Conservation (phyloP, 257 asterid species). For the Solanum bulbocastanum region DNA sequence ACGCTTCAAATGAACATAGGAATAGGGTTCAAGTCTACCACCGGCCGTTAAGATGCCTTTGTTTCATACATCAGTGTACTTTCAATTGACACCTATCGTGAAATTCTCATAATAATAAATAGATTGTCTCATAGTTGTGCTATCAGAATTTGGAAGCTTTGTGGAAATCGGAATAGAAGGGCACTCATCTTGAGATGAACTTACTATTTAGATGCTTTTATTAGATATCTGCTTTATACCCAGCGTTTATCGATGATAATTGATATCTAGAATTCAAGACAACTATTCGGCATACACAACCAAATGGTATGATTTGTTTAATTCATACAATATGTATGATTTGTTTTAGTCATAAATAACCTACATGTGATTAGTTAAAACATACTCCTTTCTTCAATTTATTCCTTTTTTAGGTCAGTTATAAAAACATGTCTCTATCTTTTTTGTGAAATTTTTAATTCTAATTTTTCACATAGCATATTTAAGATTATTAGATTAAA, state of each 20-base stretch:
- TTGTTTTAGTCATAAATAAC: neutral
- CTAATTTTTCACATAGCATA: neutral
- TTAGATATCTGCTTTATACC: too few relatives aligned
- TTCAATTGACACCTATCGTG: neutral
- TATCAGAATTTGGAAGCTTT: neutral
- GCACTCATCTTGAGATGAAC: too few relatives aligned
- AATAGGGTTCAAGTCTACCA: neutral
- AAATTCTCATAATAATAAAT: too few relatives aligned
- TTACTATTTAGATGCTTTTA: too few relatives aligned
- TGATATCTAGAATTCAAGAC: too few relatives aligned
- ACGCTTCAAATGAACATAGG: neutral
- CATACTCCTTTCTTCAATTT: neutral
- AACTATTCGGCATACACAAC: neutral
- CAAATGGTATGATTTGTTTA: neutral
- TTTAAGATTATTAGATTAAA: neutral
- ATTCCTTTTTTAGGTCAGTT: neutral
- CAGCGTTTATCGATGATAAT: too few relatives aligned
- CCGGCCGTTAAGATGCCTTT: neutral
- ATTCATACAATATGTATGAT: neutral
- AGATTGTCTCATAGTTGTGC: neutral
- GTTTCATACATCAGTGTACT: too few relatives aligned
- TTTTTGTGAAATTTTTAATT: neutral
- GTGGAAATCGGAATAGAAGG: too few relatives aligned
- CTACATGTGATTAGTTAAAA: neutral
- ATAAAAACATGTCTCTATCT: neutral